Conservation (phyloP, 2,329 filamentous ascomycete genomes). For the Iodosphaeria phyllophila region DNA sequence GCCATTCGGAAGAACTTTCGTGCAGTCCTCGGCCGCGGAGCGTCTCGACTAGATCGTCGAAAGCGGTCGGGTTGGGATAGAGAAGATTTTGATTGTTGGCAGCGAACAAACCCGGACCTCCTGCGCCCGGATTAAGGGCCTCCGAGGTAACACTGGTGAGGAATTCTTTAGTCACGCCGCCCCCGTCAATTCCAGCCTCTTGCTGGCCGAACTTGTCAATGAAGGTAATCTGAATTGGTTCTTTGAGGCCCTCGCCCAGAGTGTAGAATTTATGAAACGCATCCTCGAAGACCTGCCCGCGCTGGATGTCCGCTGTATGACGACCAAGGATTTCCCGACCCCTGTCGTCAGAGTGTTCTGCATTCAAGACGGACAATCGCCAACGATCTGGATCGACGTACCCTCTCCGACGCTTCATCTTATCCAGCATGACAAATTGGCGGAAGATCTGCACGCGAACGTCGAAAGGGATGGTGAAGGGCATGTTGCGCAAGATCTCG, state of each 20-base stretch:
- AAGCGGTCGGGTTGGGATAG: constrained; percentile 67
- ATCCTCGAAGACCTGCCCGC: constrained; percentile 68
- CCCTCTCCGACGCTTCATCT: constrained; percentile 49
- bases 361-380: constrained; percentile 41
- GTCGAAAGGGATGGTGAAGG: constrained; percentile 87
- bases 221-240: constrained; percentile 92
- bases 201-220: constrained; percentile 73
- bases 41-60: constrained; percentile 48
- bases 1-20: constrained; percentile 35
- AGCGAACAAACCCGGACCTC: constrained; percentile 47
- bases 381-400: constrained; percentile 55
- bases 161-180: constrained; percentile 95
- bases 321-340: constrained; percentile 25
- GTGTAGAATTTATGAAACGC: constrained; percentile 70
- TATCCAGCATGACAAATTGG: constrained; percentile 77
- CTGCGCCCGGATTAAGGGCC: constrained; percentile 41
- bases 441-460: constrained; percentile 85
- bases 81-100: constrained; percentile 74
- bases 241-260: constrained; percentile 69
- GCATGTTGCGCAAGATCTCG: constrained; percentile 88
- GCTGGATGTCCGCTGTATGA: constrained; percentile 64
- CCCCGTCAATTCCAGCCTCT: constrained; percentile 91
- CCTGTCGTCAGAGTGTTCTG: too few relatives aligned
- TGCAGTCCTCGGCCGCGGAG: constrained; percentile 27
- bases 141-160: constrained; percentile 74